Conservation (phyloP, 805 yeast species). For the Hanseniaspora mollemarum region DNA sequence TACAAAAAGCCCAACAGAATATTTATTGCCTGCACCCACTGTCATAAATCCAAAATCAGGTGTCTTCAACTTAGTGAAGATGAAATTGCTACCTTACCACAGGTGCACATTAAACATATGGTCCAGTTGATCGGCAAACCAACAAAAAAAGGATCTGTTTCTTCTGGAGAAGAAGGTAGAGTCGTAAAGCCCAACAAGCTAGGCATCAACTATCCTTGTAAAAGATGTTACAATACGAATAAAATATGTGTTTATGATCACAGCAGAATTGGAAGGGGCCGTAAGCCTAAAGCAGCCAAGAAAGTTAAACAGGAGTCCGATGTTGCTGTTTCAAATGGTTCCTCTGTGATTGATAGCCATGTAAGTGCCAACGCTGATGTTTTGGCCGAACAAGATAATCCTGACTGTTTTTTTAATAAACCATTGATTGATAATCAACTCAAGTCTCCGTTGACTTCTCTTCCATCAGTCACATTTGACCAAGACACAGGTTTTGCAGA, state of each 20-base stretch:
- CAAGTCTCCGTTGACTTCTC: no score
- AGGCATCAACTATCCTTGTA: conserved; percentile 56
- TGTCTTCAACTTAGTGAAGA: conserved; percentile 52
- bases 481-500: no score
- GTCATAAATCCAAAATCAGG: conserved; percentile 73
- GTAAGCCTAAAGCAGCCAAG: conserved; percentile 20
- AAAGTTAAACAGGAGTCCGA: neutral
- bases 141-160: neutral
- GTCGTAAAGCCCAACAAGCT: conserved; percentile 18
- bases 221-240: conserved; percentile 55
- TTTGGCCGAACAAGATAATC: no score
- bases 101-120: conserved; percentile 10
- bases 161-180: conserved; percentile 2
- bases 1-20: conserved; percentile 27
- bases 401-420: no score
- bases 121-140: conserved; percentile 19
- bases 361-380: no score
- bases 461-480: no score
- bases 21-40: conserved; percentile 33
- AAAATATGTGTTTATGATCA: conserved; percentile 58
- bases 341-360: neutral
- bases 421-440: no score
- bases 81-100: conserved; percentile 8
- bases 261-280: conserved; percentile 43
- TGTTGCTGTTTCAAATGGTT: neutral